These are phyloP conservation scores for Trichosanthes truncata DNA, from an alignment of 306 rosid genomes.

Conservation along the genomic window DNA sequence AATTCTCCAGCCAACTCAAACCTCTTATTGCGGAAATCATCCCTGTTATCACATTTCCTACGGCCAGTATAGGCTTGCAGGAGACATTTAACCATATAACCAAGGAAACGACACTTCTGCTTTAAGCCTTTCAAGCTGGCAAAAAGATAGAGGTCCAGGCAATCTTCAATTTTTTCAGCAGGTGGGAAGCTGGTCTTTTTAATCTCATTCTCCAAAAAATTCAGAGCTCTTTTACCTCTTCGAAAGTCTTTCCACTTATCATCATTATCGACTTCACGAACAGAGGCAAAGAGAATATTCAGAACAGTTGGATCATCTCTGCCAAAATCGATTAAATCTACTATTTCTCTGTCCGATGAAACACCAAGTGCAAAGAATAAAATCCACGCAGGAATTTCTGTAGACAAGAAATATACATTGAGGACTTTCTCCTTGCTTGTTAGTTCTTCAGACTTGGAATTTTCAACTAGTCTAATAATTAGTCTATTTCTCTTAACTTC, in stretches of 20 bases:
- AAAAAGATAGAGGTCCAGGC: constrained; percentile 46
- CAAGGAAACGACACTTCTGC: constrained; percentile 71
- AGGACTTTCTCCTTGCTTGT: constrained; percentile 60
- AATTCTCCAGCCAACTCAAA: constrained; percentile 82
- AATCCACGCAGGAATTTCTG: constrained; percentile 77
- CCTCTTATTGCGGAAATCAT: constrained; percentile 85
- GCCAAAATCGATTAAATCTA: constrained; percentile 57
- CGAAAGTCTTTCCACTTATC: constrained; percentile 42
- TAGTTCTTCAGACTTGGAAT: constrained; percentile 39
- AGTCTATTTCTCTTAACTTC: constrained; percentile 67
- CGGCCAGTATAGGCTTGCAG: constrained; percentile 61
- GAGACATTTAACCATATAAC: constrained; percentile 89
- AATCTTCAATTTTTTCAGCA: constrained; percentile 53
- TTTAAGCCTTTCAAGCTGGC: constrained; percentile 46
- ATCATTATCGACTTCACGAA: constrained; percentile 61
- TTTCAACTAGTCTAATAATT: constrained; percentile 43
- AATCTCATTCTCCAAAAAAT: constrained; percentile 27
- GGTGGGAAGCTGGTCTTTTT: constrained; percentile 67
- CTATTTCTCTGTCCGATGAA: constrained; percentile 63
- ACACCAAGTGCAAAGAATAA: constrained; percentile 79
- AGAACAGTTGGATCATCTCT: constrained; percentile 41
- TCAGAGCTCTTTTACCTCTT: constrained; percentile 29
- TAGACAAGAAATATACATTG: constrained; percentile 56
- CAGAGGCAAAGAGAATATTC: constrained; percentile 66
- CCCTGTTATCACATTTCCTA: constrained; percentile 72